Base-by-base conservation (phyloP, 176 grass and related monocot genomes). In the Melocanna baccifera region DNA sequence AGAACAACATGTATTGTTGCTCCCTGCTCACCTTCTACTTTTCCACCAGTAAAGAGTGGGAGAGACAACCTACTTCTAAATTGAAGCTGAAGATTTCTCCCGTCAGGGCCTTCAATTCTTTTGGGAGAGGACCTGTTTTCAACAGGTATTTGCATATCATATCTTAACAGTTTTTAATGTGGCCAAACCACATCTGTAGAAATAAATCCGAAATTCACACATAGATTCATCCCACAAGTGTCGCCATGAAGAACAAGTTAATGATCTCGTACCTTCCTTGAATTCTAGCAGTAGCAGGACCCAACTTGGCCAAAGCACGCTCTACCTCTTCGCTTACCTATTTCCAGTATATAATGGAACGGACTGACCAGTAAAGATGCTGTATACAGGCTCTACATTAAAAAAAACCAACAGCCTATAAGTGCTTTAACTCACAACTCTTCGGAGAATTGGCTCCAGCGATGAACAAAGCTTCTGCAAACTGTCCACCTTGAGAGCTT, bases 301-400 rank as follows among this genome's bases (percentile, higher is more conserved):
- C 91, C 72, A 99, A 79, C 78, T 94, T 99, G 52, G 93, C 97
- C 86, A 99, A 92, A 90, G 97, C 97, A 75, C 97, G 97, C 73
- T 99, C 97, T 62, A 99, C 97, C 87, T 99, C 97, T 94, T 99
- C 97, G 6, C 97, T 98, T 52, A 98, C 96, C 96, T 98, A 63
- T 79, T 80, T 58, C n/a, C 80, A 86, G 20, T 19, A 91, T 55
- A 82, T 52, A 67, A 84, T 26, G 37, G 29, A 75, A 55, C 52
- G 80, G 37, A 72, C 71, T 53, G 80, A 73, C 82, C 40, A 76
- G 71, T 34, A 42, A 83, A 77, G 0, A 66, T 65, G 40, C 5
- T 30, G 3, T 43, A 52, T 63, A 47, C 2, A 6, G 7, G 12
- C 36, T 46, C 57, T 62, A 59, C 9, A 58, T 36, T 4, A 61